phyloP scores from a whole-genome alignment of 2,329 filamentous ascomycete genomes.

The Aspergillus ochraceus region DNA sequence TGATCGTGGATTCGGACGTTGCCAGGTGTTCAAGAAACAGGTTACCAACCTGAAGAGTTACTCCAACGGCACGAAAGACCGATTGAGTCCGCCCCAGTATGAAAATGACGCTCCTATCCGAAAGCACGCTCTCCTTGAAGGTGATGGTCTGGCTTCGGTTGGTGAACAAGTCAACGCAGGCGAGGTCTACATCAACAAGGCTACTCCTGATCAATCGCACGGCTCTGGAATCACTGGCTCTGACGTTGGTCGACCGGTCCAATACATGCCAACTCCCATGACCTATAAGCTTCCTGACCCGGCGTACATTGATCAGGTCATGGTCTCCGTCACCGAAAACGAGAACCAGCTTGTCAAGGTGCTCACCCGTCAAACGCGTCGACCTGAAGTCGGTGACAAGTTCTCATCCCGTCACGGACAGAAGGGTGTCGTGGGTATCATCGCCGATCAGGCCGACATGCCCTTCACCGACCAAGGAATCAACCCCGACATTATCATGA shows the following conservation, averaged over 20 bases:
- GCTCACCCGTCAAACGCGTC: constrained; percentile 90
- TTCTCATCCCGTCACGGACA: constrained; percentile 98
- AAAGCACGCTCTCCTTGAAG: constrained; percentile 72
- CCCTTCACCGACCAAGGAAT: constrained; percentile 90
- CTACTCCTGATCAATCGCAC: constrained; percentile 75
- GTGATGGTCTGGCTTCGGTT: constrained; percentile 86
- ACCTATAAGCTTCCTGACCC: constrained; percentile 83
- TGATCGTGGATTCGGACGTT: constrained; percentile 92
- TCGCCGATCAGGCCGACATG: constrained; percentile 95
- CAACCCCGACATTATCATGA: constrained; percentile 99
- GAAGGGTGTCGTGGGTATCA: constrained; percentile 96
- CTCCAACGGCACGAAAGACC: constrained; percentile 70
- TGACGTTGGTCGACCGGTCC: constrained; percentile 56
- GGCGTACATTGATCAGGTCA: constrained; percentile 92
- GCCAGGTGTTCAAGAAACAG: constrained; percentile 97
- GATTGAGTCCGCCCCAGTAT: constrained; percentile 62
- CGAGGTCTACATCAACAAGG: constrained; percentile 89
- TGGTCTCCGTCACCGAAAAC: constrained; percentile 85
- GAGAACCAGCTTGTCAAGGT: constrained; percentile 89
- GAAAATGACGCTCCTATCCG: constrained; percentile 62
- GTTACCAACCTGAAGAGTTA: constrained; percentile 84
- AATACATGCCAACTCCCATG: constrained; percentile 43
- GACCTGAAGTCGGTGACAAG: constrained; percentile 95
- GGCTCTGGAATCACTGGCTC: constrained; percentile 63
- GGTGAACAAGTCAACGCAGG: constrained; percentile 75